phyloP scores from a whole-genome alignment of 139 green algal genomes.

The Haematococcus sp. region DNA sequence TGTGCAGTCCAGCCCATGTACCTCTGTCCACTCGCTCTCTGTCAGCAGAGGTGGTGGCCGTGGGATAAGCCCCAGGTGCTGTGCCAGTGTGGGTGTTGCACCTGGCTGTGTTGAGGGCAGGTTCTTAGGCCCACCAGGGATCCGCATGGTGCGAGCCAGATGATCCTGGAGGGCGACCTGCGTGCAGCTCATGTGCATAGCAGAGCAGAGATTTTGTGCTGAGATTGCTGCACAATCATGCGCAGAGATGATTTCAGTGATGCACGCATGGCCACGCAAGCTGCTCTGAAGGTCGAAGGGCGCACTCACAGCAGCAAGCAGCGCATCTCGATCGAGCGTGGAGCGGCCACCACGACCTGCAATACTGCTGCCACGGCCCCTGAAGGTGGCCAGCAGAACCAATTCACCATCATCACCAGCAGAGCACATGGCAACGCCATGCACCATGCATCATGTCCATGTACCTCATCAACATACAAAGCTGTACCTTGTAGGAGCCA shows the following conservation, averaged over 20 bases:
- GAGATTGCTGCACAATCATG: background rate
- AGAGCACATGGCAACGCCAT: too few relatives aligned
- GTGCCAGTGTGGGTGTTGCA: constrained; percentile 43
- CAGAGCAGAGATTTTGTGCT: background rate
- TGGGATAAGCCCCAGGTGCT: constrained; percentile 51
- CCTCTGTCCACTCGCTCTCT: constrained; percentile 23
- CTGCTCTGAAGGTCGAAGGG: background rate
- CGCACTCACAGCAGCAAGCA: constrained; percentile 26
- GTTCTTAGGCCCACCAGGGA: constrained; percentile 38
- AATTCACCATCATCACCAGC: too few relatives aligned
- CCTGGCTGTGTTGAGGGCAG: constrained; percentile 33
- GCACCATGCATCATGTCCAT: too few relatives aligned
- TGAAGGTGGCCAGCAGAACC: too few relatives aligned
- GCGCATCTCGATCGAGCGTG: constrained; percentile 10
- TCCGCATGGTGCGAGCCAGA: constrained; percentile 38
- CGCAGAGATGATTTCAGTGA: too few relatives aligned
- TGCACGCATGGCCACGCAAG: background rate
- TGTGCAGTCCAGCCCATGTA: background rate
- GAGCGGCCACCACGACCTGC: background rate
- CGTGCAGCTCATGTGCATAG: background rate
- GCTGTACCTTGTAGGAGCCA: too few relatives aligned
- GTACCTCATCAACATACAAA: too few relatives aligned
- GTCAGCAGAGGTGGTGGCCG: constrained; percentile 41
- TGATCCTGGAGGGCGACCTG: constrained; percentile 59
- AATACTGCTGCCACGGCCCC: background rate